These are phyloP conservation scores for Naganishia vaughanmartiniae DNA, from an alignment of 768 basidiomycete species.

Conservation along the genomic window DNA sequence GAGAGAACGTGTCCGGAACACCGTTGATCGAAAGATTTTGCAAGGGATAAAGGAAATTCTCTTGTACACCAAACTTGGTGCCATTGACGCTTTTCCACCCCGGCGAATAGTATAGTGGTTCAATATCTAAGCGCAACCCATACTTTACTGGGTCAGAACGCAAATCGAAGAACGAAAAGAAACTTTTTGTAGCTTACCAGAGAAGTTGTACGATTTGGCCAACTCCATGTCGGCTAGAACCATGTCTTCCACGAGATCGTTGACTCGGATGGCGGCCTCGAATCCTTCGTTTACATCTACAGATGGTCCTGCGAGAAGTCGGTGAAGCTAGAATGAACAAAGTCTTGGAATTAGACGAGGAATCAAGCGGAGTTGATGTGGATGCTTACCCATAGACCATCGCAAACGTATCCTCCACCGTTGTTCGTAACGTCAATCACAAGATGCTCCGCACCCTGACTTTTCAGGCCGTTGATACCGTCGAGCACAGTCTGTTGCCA, in stretches of 20 bases:
- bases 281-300: slow-evolving; percentile 53
- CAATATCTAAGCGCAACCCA: slow-evolving; percentile 49
- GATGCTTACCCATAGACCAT: not conserved
- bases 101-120: not conserved
- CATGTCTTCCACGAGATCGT: slow-evolving; percentile 64
- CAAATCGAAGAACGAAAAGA: slow-evolving; percentile 53
- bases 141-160: slow-evolving; percentile 2
- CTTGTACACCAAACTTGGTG: not conserved
- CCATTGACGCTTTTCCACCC: not conserved
- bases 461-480: slow-evolving; percentile 57
- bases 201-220: slow-evolving; percentile 4
- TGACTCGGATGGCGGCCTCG: slow-evolving; percentile 60
- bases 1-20: slow-evolving; percentile 1
- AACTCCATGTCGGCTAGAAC: slow-evolving; percentile 57
- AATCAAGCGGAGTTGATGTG: not conserved
- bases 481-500: slow-evolving; percentile 58
- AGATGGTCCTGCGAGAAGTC: slow-evolving; percentile 58
- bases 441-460: slow-evolving; percentile 57
- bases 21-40: slow-evolving; percentile 15
- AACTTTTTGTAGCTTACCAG: not conserved
- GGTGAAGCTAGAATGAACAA: slow-evolving; percentile 55
- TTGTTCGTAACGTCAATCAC: slow-evolving; percentile 65
- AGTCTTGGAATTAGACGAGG: not conserved
- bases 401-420: slow-evolving; percentile 65
- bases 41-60: slow-evolving; percentile 5